These are phyloP conservation scores for Picea mariana DNA, from an alignment of 83 land plant species.

Conservation along the genomic window DNA sequence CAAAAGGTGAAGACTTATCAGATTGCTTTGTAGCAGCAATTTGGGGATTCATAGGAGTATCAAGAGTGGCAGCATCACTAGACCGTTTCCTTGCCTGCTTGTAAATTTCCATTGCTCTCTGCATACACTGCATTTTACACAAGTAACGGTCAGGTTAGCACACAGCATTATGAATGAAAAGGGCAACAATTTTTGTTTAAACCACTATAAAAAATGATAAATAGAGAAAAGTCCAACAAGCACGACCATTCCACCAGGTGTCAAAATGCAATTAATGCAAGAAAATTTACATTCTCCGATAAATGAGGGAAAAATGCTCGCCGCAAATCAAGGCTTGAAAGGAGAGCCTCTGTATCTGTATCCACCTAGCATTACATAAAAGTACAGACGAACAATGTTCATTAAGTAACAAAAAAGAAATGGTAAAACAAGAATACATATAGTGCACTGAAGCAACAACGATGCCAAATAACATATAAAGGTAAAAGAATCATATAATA, in stretches of 20 bases:
- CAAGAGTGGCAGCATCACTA: constrained; percentile 5
- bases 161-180: neutral
- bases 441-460: too few species aligned
- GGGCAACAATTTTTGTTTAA: neutral
- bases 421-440: neutral
- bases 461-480: neutral
- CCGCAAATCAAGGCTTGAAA: constrained; percentile 12
- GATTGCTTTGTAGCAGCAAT: neutral
- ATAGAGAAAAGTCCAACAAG: neutral
- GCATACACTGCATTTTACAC: neutral
- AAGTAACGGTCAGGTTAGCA: neutral
- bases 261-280: neutral
- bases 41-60: neutral
- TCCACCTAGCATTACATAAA: constrained; percentile 4
- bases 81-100: neutral
- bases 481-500: neutral
- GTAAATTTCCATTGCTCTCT: neutral
- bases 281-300: constrained; percentile 1
- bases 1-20: neutral
- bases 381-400: neutral
- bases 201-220: neutral
- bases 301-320: constrained; percentile 3
- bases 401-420: neutral
- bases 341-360: neutral
- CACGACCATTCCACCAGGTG: neutral